Evolutionary conservation across 2,329 filamentous ascomycete genomes (phyloP).

Genomic region (Paracorniculantispora psalliotae): DNA sequence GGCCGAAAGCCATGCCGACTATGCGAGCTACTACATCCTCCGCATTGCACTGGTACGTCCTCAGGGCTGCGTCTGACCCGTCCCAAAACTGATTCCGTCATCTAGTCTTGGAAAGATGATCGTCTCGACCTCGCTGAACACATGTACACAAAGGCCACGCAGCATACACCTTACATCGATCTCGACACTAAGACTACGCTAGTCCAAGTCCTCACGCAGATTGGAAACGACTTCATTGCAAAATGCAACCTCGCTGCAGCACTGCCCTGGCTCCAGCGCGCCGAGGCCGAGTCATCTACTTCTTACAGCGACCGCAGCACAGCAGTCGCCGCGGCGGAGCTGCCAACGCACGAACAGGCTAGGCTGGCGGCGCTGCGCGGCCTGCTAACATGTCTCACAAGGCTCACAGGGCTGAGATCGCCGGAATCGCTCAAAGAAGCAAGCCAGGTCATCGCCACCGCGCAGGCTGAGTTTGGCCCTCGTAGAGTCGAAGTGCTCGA

Average conservation of each 20-base stretch:
- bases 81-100: slow-evolving; percentile 4
- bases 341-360: not conserved
- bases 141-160: slow-evolving; percentile 59
- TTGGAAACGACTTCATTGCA: not conserved
- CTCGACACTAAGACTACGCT: not conserved
- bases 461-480: not conserved
- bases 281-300: not conserved
- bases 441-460: not conserved
- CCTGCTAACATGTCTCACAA: not conserved
- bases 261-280: not conserved
- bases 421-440: not conserved
- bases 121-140: slow-evolving; percentile 73
- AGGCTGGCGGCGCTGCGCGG: not conserved
- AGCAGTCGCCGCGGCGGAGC: not conserved
- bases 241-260: not conserved
- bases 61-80: too few relatives aligned
- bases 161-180: not conserved
- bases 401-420: not conserved
- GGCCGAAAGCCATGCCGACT: not conserved
- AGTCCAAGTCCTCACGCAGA: not conserved
- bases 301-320: not conserved
- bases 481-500: not conserved
- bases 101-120: slow-evolving; percentile 68
- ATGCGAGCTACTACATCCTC: slow-evolving; percentile 26
- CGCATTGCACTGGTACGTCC: slow-evolving; percentile 62